Evolutionary conservation across 1,284 basidiomycete species (phyloP).

Genomic region (Athelia sp.): DNA sequence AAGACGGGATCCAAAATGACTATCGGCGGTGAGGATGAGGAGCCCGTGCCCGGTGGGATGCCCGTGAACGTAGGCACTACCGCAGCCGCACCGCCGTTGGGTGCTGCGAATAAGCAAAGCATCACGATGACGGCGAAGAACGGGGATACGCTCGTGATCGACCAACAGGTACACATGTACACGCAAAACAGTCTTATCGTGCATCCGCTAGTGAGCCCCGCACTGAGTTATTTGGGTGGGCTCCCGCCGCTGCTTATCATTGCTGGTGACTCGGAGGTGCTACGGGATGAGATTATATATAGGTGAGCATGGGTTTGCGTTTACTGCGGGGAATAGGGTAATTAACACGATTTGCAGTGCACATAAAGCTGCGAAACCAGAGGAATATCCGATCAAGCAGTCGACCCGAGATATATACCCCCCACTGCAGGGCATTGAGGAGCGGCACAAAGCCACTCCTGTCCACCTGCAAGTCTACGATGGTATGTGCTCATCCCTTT

Average conservation of each 20-base stretch:
- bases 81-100: slow-evolving; percentile 31
- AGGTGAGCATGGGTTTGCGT: slow-evolving; percentile 66
- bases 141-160: slow-evolving; percentile 52
- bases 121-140: slow-evolving; percentile 35
- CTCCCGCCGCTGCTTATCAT: slow-evolving; percentile 86
- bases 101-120: slow-evolving; percentile 30
- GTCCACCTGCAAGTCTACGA: slow-evolving; percentile 91
- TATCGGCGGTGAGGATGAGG: too few species aligned
- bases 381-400: slow-evolving; percentile 63
- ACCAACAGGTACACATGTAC: slow-evolving; percentile 85
- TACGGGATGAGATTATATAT: slow-evolving; percentile 91
- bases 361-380: slow-evolving; percentile 88
- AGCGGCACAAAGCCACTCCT: slow-evolving; percentile 63
- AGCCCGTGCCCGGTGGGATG: too few species aligned
- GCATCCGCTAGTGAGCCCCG: slow-evolving; percentile 87
- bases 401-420: slow-evolving; percentile 63
- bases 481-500: slow-evolving; percentile 34
- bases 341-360: slow-evolving; percentile 41
- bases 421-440: slow-evolving; percentile 59
- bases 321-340: too few species aligned
- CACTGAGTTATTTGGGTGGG: slow-evolving; percentile 83
- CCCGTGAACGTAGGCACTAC: slow-evolving; percentile 44
- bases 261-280: slow-evolving; percentile 86
- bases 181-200: slow-evolving; percentile 78
- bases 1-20: slow-evolving; percentile 14